Evolutionary conservation across 2,329 filamentous ascomycete genomes (phyloP).

Genomic region (Neonectria ditissima): DNA sequence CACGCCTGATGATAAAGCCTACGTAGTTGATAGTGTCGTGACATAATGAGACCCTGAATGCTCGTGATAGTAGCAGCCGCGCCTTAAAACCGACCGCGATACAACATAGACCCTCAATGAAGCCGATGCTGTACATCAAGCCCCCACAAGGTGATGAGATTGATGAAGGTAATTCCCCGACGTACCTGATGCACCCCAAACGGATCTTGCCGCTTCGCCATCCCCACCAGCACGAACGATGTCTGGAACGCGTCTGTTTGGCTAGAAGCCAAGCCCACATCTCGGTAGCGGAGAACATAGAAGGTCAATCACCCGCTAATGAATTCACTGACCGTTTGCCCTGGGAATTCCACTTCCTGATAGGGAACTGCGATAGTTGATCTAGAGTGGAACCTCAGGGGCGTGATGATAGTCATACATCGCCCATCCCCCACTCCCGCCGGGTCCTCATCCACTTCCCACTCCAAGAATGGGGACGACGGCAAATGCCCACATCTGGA

Average conservation of each 20-base stretch:
- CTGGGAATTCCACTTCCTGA: background rate
- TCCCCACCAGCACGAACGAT: background rate
- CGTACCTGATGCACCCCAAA: background rate
- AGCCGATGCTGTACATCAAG: background rate
- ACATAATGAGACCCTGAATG: too few relatives aligned
- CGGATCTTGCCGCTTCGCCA: background rate
- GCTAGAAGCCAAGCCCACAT: background rate
- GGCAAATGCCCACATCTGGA: background rate
- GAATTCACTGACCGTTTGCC: background rate
- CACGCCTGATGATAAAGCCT: too few relatives aligned
- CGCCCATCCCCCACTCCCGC: constrained; percentile 18
- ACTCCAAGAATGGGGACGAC: constrained; percentile 20
- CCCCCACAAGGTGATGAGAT: background rate
- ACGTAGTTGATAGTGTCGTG: too few relatives aligned
- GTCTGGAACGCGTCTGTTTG: background rate
- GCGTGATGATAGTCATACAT: background rate
- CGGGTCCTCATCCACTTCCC: constrained; percentile 17
- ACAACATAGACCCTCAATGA: too few relatives aligned
- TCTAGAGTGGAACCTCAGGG: constrained; percentile 16
- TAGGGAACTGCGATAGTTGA: background rate
- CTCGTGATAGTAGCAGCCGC: too few relatives aligned
- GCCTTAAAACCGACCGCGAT: too few relatives aligned
- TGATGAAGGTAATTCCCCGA: background rate
- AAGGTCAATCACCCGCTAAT: background rate
- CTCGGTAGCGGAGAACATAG: too few relatives aligned